These are phyloP conservation scores for Kwoniella heveanensis DNA, from an alignment of 768 basidiomycete species.

Conservation along the genomic window DNA sequence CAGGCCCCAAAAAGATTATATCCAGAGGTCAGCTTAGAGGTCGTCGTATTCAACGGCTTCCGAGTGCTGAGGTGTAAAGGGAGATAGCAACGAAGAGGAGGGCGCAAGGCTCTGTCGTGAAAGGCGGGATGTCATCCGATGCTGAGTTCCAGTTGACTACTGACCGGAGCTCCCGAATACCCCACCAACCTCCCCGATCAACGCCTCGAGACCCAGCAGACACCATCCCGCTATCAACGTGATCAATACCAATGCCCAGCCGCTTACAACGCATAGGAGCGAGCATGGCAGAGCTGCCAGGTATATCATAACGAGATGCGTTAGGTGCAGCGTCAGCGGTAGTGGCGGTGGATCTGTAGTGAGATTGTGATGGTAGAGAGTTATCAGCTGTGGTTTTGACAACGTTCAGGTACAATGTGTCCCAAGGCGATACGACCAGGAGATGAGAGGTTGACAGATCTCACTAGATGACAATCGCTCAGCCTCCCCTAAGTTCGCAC, in stretches of 20 bases:
- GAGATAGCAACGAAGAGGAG: too few relatives aligned
- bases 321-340: slow-evolving; percentile 50
- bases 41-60: too few relatives aligned
- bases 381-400: neutral
- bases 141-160: too few relatives aligned
- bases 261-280: slow-evolving; percentile 43
- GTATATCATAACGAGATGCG: slow-evolving; percentile 52
- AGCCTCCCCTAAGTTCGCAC: slow-evolving; percentile 41
- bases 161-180: slow-evolving; percentile 51
- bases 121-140: too few relatives aligned
- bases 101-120: too few relatives aligned
- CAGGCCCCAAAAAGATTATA: too few relatives aligned
- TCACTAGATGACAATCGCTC: slow-evolving; percentile 50
- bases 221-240: slow-evolving; percentile 53
- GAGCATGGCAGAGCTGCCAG: slow-evolving; percentile 50
- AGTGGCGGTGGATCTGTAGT: slow-evolving; percentile 51
- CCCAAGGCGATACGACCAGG: too few relatives aligned
- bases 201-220: slow-evolving; percentile 51
- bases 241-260: slow-evolving; percentile 39
- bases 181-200: slow-evolving; percentile 52
- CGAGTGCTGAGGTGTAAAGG: too few relatives aligned
- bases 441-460: too few relatives aligned
- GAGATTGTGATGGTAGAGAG: neutral
- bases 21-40: too few relatives aligned
- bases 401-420: too few relatives aligned